Evolutionary conservation across 345 rosid species (phyloP).

Genomic region (Pistacia vera): DNA sequence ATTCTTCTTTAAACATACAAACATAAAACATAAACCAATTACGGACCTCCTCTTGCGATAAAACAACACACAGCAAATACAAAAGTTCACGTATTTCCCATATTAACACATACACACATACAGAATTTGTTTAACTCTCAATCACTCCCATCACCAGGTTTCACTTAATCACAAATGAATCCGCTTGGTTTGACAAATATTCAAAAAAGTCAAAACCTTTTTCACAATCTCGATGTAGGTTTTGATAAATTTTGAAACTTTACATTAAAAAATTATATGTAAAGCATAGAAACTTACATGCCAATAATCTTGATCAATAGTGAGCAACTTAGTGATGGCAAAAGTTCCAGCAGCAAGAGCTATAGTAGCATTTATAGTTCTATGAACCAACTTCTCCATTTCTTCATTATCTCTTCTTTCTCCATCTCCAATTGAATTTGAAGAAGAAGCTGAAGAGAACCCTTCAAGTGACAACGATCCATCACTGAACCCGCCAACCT

Average conservation of each 20-base stretch:
- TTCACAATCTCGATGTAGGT: no score
- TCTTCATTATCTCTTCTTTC: constrained; percentile 40
- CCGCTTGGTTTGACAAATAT: background rate
- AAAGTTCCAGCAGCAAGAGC: constrained; percentile 84
- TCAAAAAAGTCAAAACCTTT: background rate
- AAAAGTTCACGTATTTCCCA: no score
- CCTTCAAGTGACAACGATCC: constrained; percentile 80
- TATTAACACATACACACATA: no score
- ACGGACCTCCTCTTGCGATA: background rate
- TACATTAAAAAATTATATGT: no score
- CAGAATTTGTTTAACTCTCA: no score
- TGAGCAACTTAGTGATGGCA: constrained; percentile 84
- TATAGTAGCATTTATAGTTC: constrained; percentile 72
- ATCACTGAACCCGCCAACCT: constrained; percentile 58
- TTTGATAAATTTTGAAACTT: no score
- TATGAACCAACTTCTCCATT: constrained; percentile 59
- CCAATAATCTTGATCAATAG: constrained; percentile 92
- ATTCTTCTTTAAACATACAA: background rate
- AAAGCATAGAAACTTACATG: constrained; percentile 49
- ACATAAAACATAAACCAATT: background rate
- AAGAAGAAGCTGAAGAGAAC: constrained; percentile 54
- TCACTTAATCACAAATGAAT: background rate
- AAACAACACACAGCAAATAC: background rate
- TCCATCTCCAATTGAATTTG: constrained; percentile 33
- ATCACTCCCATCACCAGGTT: no score